Evolutionary conservation across 495 filamentous ascomycete species (phyloP).

Genomic region (Penicillium daleae): DNA sequence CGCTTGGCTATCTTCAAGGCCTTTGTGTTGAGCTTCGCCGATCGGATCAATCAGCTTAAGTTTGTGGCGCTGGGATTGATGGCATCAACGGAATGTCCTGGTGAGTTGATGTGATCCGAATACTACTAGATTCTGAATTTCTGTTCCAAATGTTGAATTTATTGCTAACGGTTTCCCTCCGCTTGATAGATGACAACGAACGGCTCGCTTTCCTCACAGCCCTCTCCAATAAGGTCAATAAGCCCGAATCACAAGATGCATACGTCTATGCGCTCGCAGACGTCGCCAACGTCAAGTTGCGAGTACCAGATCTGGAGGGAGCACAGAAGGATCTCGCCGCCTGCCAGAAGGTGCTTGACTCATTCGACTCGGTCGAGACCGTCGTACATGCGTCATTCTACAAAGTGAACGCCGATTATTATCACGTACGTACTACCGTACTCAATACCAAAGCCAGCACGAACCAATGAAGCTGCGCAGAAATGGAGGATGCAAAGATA

Average conservation of each 20-base stretch:
- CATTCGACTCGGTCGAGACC: slow-evolving; percentile 93
- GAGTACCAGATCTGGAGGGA: slow-evolving; percentile 71
- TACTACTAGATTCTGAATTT: neutral
- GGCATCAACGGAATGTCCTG: slow-evolving; percentile 83
- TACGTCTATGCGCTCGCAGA: slow-evolving; percentile 92
- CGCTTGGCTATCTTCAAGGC: slow-evolving; percentile 87
- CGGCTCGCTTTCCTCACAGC: slow-evolving; percentile 83
- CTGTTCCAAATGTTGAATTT: neutral
- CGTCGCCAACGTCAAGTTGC: slow-evolving; percentile 85
- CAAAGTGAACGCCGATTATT: slow-evolving; percentile 92
- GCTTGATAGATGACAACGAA: slow-evolving; percentile 74
- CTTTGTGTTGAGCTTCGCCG: slow-evolving; percentile 94
- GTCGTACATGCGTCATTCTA: slow-evolving; percentile 98
- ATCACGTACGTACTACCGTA: slow-evolving; percentile 59
- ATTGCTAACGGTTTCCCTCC: slow-evolving; percentile 11
- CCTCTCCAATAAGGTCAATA: slow-evolving; percentile 86
- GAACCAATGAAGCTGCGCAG: neutral
- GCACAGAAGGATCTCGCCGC: slow-evolving; percentile 84
- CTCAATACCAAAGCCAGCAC: slow-evolving; percentile 3
- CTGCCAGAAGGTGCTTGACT: slow-evolving; percentile 84
- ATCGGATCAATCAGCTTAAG: slow-evolving; percentile 98
- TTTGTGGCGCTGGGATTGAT: slow-evolving; percentile 87
- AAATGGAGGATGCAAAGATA: neutral
- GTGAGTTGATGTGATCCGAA: slow-evolving; percentile 49
- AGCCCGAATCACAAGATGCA: slow-evolving; percentile 91